Percentiles rank a stretch among this genome's conserved stretches.
These are phyloP conservation scores for Globisporangium lucens DNA, from an alignment of 352 stramenopile species.

Conservation along the genomic window DNA sequence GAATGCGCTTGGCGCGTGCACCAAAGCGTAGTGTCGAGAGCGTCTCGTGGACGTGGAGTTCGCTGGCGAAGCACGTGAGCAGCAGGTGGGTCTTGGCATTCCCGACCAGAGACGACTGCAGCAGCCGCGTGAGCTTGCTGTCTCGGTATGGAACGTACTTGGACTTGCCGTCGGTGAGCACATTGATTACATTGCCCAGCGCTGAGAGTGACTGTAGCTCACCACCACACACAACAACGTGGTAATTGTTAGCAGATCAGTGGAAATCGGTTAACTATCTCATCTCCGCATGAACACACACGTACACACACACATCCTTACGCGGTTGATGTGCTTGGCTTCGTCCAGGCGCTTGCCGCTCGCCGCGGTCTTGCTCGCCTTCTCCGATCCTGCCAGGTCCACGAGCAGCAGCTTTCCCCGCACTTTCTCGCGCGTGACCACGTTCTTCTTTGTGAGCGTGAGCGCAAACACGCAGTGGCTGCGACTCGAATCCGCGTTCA, in stretches of 20 bases:
- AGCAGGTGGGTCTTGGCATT: conserved; percentile 89
- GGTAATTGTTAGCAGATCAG: neutral
- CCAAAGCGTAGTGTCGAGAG: conserved; percentile 90
- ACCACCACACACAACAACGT: neutral
- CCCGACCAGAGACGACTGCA: conserved; percentile 84
- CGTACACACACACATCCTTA: conserved; percentile 14
- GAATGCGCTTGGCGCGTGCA: conserved; percentile 81
- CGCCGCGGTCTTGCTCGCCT: conserved; percentile 46
- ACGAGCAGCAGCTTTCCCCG: conserved; percentile 50
- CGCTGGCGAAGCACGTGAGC: conserved; percentile 45
- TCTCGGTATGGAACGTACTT: conserved; percentile 79
- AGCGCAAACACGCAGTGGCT: conserved; percentile 72
- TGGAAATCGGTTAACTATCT: neutral
- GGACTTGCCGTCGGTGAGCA: conserved; percentile 37
- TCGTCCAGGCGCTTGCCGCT: conserved; percentile 60
- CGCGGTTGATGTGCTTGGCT: conserved; percentile 73
- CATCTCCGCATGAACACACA: too few species aligned
- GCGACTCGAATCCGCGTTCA: conserved; percentile 66
- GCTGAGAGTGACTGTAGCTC: conserved; percentile 57
- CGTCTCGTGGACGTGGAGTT: conserved; percentile 56
- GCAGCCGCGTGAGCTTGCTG: conserved; percentile 86
- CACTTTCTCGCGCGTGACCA: neutral
- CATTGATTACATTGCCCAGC: conserved; percentile 70
- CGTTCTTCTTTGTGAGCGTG: conserved; percentile 32
- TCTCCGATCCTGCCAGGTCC: conserved; percentile 71